These are phyloP conservation scores for Melaleuca alternifolia DNA, from an alignment of 345 rosid species.

Conservation along the genomic window DNA sequence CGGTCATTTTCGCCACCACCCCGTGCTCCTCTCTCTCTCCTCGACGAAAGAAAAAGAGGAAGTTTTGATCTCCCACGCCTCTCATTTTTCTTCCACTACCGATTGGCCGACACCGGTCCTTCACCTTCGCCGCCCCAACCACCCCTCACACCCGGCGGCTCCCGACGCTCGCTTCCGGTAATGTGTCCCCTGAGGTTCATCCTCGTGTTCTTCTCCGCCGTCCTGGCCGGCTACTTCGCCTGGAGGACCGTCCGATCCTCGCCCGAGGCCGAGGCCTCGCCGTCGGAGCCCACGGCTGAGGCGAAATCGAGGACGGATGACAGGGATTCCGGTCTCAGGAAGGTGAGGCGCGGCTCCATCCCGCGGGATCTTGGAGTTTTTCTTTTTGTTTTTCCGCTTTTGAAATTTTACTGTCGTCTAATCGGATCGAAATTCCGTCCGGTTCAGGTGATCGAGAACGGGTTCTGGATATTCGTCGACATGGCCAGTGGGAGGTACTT, in stretches of 20 bases:
- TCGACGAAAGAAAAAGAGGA: background rate
- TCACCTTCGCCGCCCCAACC: background rate
- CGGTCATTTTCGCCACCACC: background rate
- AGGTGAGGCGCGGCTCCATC: slow-evolving; percentile 25
- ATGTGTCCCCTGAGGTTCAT: slow-evolving; percentile 89
- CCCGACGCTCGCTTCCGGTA: background rate
- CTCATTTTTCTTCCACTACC: background rate
- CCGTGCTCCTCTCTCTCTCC: background rate
- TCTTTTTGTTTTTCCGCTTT: background rate
- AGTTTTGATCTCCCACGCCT: background rate
- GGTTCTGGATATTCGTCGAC: slow-evolving; percentile 80
- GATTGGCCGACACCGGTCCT: background rate
- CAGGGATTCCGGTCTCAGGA: slow-evolving; percentile 27
- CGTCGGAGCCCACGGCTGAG: slow-evolving; percentile 27
- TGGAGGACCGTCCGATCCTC: slow-evolving; percentile 74
- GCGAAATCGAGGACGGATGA: slow-evolving; percentile 18
- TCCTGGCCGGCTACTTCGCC: slow-evolving; percentile 75
- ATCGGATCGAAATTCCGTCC: slow-evolving; percentile 1
- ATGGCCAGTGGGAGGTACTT: slow-evolving; percentile 87
- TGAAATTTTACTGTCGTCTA: background rate
- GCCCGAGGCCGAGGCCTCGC: slow-evolving; percentile 23
- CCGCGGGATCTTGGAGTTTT: background rate
- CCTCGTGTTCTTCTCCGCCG: slow-evolving; percentile 81
- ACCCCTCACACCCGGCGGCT: no score
- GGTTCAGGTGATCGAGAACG: slow-evolving; percentile 46